Conservation (phyloP, 257 asterid species). For the Solanum rostratum region DNA sequence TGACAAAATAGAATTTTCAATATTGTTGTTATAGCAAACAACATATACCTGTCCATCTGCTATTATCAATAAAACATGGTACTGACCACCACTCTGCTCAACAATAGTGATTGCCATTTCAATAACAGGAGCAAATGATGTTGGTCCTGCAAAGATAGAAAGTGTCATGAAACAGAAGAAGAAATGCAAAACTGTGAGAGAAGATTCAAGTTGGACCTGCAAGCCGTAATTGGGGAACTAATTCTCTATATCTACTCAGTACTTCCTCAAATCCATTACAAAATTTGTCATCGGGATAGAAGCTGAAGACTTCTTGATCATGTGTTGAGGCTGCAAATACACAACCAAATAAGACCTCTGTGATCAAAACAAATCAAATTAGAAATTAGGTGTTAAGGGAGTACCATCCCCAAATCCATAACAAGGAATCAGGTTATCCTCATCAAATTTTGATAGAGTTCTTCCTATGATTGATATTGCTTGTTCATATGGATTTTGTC, state of each 20-base stretch:
- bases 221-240: constrained; percentile 84
- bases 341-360: constrained; percentile 7
- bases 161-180: not conserved
- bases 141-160: constrained; percentile 52
- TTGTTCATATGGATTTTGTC: constrained; percentile 82
- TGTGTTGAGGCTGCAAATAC: constrained; percentile 83
- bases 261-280: constrained; percentile 97
- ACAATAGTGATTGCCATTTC: constrained; percentile 89
- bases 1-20: not conserved
- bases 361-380: not conserved
- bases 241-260: constrained; percentile 65
- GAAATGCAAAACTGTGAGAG: not conserved
- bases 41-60: constrained; percentile 80
- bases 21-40: not conserved
- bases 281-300: constrained; percentile 63
- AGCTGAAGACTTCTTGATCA: constrained; percentile 91
- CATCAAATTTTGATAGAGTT: constrained; percentile 85
- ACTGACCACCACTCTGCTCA: constrained; percentile 87
- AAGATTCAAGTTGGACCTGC: constrained; percentile 36
- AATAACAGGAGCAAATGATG: constrained; percentile 79
- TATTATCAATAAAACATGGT: constrained; percentile 76
- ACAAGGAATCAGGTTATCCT: constrained; percentile 86
- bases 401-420: constrained; percentile 94
- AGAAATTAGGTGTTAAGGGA: not conserved
- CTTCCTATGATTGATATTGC: constrained; percentile 94